These are phyloP conservation scores for Monosporascus sp. DNA, from an alignment of 2,329 filamentous ascomycete genomes.

Conservation along the genomic window DNA sequence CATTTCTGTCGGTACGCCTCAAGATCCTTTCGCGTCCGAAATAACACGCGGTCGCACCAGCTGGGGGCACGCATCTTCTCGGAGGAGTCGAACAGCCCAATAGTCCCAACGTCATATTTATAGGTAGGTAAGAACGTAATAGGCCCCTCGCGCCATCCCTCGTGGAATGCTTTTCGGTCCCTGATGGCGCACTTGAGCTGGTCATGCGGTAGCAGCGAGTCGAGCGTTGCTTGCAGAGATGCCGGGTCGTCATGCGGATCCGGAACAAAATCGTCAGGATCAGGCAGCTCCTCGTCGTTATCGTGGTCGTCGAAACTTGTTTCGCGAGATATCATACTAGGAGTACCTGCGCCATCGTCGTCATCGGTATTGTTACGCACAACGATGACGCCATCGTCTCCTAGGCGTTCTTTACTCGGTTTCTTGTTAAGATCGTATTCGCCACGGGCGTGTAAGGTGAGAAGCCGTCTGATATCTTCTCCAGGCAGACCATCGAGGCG, in stretches of 20 bases:
- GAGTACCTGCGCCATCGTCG: constrained; percentile 27
- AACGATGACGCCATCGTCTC: constrained; percentile 47
- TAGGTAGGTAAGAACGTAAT: constrained; percentile 92
- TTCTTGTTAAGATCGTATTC: constrained; percentile 59
- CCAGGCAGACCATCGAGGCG: constrained; percentile 82
- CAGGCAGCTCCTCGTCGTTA: constrained; percentile 39
- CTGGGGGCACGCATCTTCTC: constrained; percentile 90
- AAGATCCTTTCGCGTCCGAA: constrained; percentile 67
- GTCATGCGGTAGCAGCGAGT: constrained; percentile 84
- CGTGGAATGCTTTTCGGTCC: constrained; percentile 74
- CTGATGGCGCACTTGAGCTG: constrained; percentile 73
- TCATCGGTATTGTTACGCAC: constrained; percentile 44
- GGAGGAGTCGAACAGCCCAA: constrained; percentile 88
- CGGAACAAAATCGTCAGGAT: constrained; percentile 60
- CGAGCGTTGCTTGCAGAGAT: constrained; percentile 81
- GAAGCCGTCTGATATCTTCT: constrained; percentile 78
- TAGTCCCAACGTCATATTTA: constrained; percentile 94
- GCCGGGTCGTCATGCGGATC: constrained; percentile 72
- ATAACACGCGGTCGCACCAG: constrained; percentile 95
- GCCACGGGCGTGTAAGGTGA: constrained; percentile 76
- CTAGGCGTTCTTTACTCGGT: constrained; percentile 31
- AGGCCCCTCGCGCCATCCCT: constrained; percentile 85
- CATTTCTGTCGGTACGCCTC: constrained; percentile 58
- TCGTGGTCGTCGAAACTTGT: constrained; percentile 22
- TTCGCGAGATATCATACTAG: constrained; percentile 26